Conservation (phyloP, 495 filamentous ascomycete genomes). For the Penicillium egyptiacum region DNA sequence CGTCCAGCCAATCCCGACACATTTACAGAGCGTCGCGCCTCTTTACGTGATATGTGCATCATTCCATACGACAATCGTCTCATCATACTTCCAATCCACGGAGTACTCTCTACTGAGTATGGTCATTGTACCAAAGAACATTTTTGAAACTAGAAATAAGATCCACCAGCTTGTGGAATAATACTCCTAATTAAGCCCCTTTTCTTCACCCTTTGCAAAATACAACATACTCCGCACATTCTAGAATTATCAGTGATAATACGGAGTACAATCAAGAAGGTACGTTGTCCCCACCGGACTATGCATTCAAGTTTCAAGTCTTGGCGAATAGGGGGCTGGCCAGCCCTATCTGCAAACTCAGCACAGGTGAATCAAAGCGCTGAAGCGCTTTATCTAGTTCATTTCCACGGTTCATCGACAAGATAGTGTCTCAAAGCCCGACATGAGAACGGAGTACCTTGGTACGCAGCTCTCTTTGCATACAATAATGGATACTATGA, state of each 20-base stretch:
- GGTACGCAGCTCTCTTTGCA: not conserved
- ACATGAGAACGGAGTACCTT: not conserved
- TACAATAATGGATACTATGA: not conserved
- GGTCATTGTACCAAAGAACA: not conserved
- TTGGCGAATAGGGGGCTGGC: conserved; percentile 12
- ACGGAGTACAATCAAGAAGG: not conserved
- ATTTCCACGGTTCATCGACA: conserved; percentile 3
- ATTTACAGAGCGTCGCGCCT: conserved; percentile 1
- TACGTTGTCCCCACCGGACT: conserved; percentile 9
- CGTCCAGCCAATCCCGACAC: not conserved
- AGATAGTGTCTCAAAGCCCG: not conserved
- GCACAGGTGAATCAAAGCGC: conserved; percentile 1
- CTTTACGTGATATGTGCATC: conserved; percentile 22
- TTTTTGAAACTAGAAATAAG: not conserved
- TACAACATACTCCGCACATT: not conserved
- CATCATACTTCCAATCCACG: not conserved
- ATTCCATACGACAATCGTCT: conserved; percentile 8
- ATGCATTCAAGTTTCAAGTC: conserved; percentile 5
- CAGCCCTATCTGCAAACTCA: conserved; percentile 12
- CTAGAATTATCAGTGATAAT: not conserved
- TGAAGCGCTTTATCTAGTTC: conserved; percentile 8
- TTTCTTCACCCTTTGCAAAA: conserved; percentile 9
- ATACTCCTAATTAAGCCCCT: conserved; percentile 28
- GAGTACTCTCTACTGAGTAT: not conserved
- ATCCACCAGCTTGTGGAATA: conserved; percentile 3